phyloP scores from a whole-genome alignment of 768 basidiomycete genomes.

The Serendipita sp. region DNA sequence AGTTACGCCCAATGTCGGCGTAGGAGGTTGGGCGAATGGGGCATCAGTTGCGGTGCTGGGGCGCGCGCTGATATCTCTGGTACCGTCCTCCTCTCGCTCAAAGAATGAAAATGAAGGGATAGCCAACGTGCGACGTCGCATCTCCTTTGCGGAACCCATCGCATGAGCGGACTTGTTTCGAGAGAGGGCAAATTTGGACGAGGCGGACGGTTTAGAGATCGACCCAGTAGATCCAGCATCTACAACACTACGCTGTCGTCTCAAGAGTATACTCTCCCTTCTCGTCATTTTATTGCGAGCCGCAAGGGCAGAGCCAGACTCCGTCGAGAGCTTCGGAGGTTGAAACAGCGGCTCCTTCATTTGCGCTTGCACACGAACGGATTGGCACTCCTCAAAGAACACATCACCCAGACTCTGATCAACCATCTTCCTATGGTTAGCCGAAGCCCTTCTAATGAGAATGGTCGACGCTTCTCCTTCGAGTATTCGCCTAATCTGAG shows the following conservation, averaged over 20 bases:
- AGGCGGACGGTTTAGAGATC: not conserved
- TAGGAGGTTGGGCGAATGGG: not conserved
- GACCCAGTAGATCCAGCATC: slow-evolving; percentile 16
- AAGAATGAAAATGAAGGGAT: not conserved
- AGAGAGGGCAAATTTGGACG: not conserved
- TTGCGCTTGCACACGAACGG: slow-evolving; percentile 49
- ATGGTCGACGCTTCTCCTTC: slow-evolving; percentile 36
- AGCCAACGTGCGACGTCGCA: not conserved
- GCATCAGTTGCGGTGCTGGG: not conserved
- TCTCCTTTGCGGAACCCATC: not conserved
- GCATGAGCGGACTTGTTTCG: not conserved
- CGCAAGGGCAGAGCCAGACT: slow-evolving; percentile 28
- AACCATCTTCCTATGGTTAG: slow-evolving; percentile 47
- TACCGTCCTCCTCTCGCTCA: not conserved
- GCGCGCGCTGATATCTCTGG: not conserved
- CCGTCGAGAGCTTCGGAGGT: slow-evolving; percentile 25
- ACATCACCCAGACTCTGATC: slow-evolving; percentile 71
- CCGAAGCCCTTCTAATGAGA: slow-evolving; percentile 50
- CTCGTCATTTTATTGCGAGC: slow-evolving; percentile 42
- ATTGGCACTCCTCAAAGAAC: slow-evolving; percentile 54
- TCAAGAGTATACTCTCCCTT: slow-evolving; percentile 56
- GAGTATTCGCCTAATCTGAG: slow-evolving; percentile 1
- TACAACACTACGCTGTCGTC: slow-evolving; percentile 36
- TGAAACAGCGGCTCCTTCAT: slow-evolving; percentile 44
- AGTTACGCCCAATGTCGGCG: not conserved